These are phyloP conservation scores for Dictyostelium firmibasis DNA, from an alignment of 78 protist species.

Conservation along the genomic window DNA sequence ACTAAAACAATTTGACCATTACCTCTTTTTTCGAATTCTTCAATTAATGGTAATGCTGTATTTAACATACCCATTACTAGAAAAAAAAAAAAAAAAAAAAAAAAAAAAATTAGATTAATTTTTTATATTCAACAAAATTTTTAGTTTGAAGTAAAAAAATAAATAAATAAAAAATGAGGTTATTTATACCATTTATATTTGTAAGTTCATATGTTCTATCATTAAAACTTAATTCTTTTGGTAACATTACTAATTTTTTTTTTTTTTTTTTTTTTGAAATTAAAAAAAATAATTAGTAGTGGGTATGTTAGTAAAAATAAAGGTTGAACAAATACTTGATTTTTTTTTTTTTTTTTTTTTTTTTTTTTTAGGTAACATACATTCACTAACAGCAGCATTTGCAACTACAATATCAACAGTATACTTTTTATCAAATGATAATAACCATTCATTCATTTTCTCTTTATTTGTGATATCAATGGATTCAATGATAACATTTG, in stretches of 20 bases:
- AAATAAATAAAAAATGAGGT: too few species aligned
- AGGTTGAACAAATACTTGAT: too few species aligned
- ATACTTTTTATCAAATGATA: background rate
- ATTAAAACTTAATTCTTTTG: slow-evolving; percentile 8
- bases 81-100: too few species aligned
- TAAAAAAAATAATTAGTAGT: background rate
- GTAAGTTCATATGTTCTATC: background rate
- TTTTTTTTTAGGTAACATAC: background rate
- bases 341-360: background rate
- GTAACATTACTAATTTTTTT: background rate
- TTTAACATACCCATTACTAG: slow-evolving; percentile 12
- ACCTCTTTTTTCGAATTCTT: background rate
- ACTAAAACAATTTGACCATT: slow-evolving; percentile 24
- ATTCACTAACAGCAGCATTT: slow-evolving; percentile 38
- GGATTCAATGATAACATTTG: background rate
- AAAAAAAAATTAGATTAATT: too few species aligned
- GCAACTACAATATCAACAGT: slow-evolving; percentile 35
- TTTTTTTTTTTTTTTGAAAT: too few species aligned
- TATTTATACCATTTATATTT: background rate
- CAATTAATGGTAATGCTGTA: slow-evolving; percentile 25
- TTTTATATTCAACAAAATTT: too few species aligned
- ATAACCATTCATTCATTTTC: background rate
- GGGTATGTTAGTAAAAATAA: too few species aligned
- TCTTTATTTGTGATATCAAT: slow-evolving; percentile 27
- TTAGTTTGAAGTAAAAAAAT: too few species aligned